Base-by-base conservation (phyloP, 805 yeast genomes). In the Lipomyces kockii region DNA sequence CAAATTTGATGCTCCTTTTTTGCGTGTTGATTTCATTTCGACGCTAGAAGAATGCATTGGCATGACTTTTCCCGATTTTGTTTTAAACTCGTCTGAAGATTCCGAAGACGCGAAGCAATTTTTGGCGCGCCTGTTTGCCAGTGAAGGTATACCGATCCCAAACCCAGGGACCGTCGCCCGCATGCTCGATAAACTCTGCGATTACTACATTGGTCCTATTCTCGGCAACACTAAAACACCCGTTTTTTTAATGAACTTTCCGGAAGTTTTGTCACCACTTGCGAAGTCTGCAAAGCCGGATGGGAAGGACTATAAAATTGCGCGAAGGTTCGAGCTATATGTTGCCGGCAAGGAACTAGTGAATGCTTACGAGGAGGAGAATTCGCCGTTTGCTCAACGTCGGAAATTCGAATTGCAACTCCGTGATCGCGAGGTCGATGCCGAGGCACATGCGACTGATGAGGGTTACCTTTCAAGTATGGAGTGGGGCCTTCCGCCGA, bases 281-380 rank as follows among this genome's bases (percentile, higher is more conserved):
- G 92, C 98, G 0, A 94, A 95, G 78, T 86, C 94, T 0, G 35
- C 32, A 27, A 76, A 8, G 74, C 75, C 5, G 74, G 63, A 17
- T 54, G 82, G 57, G 12, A 72, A 75, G 17, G 69, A 64, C 1
- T 82, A 79, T 64, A 81, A 80, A 9, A 75, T 82, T 5, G 88
- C 97, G 0, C 83, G 86, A 58, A 78, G 99, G 59, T 95, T 94
- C 76, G 99, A 95, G 79, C 78, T 95, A 58, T 92, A 91, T 74
- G 87, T 95, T 64, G 79, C 83, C 55, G 93, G 95, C 0, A 84
- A 84, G 70, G 99, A 95, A 78, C 88, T 87, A 69, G 90, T 89
- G 32, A 95, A 95, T 76, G 97, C 98, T 0, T 95, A 95, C 76
- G 99, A 95, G 73, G 99, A 95, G 78, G 98, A 95, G 75, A 95